A percentile compares a stretch with the other conserved stretches of the same genome.
phyloP scores from a whole-genome alignment of 192 early-diverging fungal genomes.

The Backusella circina region DNA sequence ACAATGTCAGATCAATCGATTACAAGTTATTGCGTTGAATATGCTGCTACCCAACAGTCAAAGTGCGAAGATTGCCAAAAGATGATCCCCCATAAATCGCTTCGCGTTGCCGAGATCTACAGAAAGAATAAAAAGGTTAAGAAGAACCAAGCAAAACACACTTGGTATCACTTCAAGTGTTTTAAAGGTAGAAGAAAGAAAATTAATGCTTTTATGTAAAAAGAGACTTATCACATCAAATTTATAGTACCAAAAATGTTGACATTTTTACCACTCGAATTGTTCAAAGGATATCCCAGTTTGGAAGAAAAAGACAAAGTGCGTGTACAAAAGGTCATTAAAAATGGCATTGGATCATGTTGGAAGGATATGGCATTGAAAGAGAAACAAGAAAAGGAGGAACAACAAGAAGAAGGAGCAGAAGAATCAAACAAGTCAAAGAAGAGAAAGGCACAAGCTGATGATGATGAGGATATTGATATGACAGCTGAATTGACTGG shows the following conservation, averaged over 20 bases:
- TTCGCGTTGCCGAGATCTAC: slow-evolving; percentile 41
- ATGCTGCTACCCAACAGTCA: slow-evolving; percentile 42
- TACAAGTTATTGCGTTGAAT: slow-evolving; percentile 45
- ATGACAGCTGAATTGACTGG: slow-evolving; percentile 20
- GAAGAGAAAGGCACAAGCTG: slow-evolving; percentile 19
- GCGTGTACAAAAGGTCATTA: slow-evolving; percentile 38
- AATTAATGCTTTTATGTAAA: background rate
- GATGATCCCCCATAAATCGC: slow-evolving; percentile 44
- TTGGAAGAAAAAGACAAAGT: slow-evolving; percentile 43
- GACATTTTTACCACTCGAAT: slow-evolving; percentile 42
- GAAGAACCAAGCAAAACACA: slow-evolving; percentile 46
- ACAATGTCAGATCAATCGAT: slow-evolving; percentile 12
- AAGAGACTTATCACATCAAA: background rate
- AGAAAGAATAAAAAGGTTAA: slow-evolving; percentile 46
- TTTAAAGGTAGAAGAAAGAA: slow-evolving; percentile 18
- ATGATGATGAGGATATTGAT: slow-evolving; percentile 11
- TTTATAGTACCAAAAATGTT: slow-evolving; percentile 41
- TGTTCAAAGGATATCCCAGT: slow-evolving; percentile 43
- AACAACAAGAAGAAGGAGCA: background rate
- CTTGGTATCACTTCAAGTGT: slow-evolving; percentile 52
- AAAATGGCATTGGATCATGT: slow-evolving; percentile 33
- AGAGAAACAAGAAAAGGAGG: slow-evolving; percentile 4
- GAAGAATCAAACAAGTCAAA: slow-evolving; percentile 8
- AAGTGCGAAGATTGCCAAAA: slow-evolving; percentile 39
- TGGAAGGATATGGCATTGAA: slow-evolving; percentile 16